Evolutionary conservation across 768 basidiomycete genomes (phyloP).

Genomic region (Mycena alexandri): DNA sequence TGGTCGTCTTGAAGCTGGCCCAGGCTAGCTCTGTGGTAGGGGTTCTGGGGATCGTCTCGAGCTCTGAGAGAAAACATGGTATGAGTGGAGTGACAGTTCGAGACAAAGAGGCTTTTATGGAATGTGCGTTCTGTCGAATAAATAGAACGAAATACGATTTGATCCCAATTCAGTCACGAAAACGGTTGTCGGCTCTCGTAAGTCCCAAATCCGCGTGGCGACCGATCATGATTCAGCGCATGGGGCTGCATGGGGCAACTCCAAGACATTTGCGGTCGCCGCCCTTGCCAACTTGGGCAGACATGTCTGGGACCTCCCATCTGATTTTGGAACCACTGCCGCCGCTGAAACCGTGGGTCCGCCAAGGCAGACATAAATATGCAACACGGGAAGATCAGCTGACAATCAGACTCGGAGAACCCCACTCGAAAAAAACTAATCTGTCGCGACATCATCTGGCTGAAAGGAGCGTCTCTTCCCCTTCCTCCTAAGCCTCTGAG

Average conservation of each 20-base stretch:
- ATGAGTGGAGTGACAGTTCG: background rate
- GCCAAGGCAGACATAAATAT: constrained; percentile 4
- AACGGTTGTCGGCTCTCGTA: too few species aligned
- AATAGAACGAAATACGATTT: too few species aligned
- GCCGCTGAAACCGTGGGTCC: constrained; percentile 25
- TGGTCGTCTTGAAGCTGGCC: constrained; percentile 27
- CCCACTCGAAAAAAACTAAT: too few species aligned
- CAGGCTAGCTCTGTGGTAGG: constrained; percentile 11
- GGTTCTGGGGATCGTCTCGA: constrained; percentile 24
- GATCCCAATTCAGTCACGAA: too few species aligned
- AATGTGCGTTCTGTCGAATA: background rate
- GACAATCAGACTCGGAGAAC: background rate
- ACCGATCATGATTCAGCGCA: too few species aligned
- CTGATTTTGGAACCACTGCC: background rate
- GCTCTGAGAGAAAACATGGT: constrained; percentile 17
- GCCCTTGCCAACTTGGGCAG: constrained; percentile 1
- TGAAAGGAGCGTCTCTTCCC: too few species aligned
- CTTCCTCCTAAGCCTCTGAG: too few species aligned
- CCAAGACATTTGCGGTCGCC: background rate
- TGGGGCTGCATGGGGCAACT: too few species aligned
- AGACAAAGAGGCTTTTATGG: background rate
- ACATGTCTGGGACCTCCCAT: too few species aligned
- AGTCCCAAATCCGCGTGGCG: too few species aligned
- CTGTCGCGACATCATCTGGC: too few species aligned
- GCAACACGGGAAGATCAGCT: background rate